Evolutionary conservation across 2,329 filamentous ascomycete genomes (phyloP).

Genomic region (Hirsutella rhossiliensis): DNA sequence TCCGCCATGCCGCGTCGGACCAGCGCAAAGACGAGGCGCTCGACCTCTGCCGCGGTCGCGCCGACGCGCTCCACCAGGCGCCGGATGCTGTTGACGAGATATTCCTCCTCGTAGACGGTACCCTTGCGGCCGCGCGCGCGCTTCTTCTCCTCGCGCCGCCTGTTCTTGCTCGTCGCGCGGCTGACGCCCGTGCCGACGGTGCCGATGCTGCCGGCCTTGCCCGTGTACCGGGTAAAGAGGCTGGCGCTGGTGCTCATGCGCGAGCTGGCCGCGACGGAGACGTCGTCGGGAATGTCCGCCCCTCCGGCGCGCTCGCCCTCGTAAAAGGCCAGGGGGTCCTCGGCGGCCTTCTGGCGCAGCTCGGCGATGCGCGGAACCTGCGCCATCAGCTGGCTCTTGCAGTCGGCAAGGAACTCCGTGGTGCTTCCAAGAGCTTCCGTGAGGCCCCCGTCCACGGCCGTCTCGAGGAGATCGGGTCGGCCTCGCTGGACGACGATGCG

Average conservation of each 20-base stretch:
- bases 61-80: constrained; percentile 77
- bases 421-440: constrained; percentile 69
- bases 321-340: constrained; percentile 82
- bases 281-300: constrained; percentile 74
- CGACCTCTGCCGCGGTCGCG: constrained; percentile 57
- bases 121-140: constrained; percentile 89
- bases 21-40: constrained; percentile 63
- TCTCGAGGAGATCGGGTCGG: constrained; percentile 48
- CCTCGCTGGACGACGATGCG: constrained; percentile 55
- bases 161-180: constrained; percentile 76
- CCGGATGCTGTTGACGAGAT: constrained; percentile 78
- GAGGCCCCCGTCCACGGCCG: constrained; percentile 66
- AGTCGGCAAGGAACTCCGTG: constrained; percentile 89
- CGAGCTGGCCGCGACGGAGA: constrained; percentile 76
- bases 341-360: constrained; percentile 65
- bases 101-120: constrained; percentile 96
- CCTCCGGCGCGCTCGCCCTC: constrained; percentile 59
- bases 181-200: constrained; percentile 64
- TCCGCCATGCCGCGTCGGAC: constrained; percentile 78
- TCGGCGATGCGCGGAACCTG: constrained; percentile 81
- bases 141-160: constrained; percentile 86
- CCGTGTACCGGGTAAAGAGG: constrained; percentile 87
- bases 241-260: constrained; percentile 72
- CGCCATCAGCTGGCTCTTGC: constrained; percentile 69
- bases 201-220: constrained; percentile 48